These are phyloP conservation scores for Elymus sibiricus DNA, from an alignment of 176 grass and related monocot species.

Conservation along the genomic window DNA sequence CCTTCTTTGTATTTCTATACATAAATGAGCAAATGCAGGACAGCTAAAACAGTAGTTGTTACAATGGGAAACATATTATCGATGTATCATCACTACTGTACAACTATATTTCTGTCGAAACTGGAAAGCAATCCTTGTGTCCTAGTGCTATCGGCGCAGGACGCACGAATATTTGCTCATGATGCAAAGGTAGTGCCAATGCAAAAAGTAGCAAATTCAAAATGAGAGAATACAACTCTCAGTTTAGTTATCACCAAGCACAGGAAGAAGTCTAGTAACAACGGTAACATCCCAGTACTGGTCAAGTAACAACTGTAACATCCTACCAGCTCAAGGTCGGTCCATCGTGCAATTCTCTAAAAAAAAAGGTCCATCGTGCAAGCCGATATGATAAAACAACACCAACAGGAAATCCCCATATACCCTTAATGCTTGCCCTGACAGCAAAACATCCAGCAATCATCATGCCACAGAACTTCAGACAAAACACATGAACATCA, in stretches of 20 bases:
- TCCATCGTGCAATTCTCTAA: neutral
- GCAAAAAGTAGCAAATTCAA: neutral
- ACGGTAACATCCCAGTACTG: neutral
- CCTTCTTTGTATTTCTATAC: neutral
- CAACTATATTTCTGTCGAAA: neutral
- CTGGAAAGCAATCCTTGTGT: neutral
- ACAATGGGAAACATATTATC: neutral
- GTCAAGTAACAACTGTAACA: conserved; percentile 2
- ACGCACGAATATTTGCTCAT: neutral
- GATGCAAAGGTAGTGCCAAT: neutral
- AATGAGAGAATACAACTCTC: neutral
- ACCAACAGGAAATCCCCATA: neutral
- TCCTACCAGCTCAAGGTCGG: neutral
- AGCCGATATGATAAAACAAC: neutral
- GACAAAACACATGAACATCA: neutral
- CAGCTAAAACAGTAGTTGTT: neutral
- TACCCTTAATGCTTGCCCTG: neutral
- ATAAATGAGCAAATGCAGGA: neutral
- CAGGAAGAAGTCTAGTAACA: neutral
- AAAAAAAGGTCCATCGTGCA: neutral
- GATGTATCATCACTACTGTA: neutral
- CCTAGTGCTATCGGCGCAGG: neutral
- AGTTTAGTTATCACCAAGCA: neutral
- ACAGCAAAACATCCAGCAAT: neutral
- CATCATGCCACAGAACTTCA: neutral